These are phyloP conservation scores for Pisolithus thermaeus DNA, from an alignment of 1,284 basidiomycete species.

Conservation along the genomic window DNA sequence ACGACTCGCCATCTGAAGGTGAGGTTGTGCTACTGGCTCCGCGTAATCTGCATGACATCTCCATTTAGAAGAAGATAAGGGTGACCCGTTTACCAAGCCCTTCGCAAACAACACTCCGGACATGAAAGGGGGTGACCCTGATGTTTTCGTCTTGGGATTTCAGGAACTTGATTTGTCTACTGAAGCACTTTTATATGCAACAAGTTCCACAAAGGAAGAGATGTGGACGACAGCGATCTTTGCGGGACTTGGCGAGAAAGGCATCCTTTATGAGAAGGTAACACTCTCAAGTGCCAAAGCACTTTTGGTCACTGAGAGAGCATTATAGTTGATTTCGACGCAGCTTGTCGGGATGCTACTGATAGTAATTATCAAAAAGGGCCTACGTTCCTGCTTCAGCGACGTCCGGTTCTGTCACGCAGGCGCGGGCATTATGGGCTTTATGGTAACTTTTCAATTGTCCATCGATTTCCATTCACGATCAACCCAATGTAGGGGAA, in stretches of 20 bases:
- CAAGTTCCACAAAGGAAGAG: conserved; percentile 56
- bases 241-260: conserved; percentile 65
- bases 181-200: conserved; percentile 64
- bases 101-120: conserved; percentile 10
- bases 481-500: conserved; percentile 48
- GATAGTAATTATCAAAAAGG: conserved; percentile 55
- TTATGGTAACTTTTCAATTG: conserved; percentile 50
- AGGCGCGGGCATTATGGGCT: conserved; percentile 66
- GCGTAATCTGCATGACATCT: not conserved
- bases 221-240: conserved; percentile 61
- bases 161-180: conserved; percentile 74
- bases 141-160: conserved; percentile 65
- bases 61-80: conserved; percentile 8
- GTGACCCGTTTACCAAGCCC: conserved; percentile 6
- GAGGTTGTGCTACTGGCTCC: not conserved
- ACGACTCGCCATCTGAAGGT: conserved; percentile 13
- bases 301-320: not conserved
- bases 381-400: conserved; percentile 43
- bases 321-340: conserved; percentile 54
- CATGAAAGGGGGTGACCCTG: conserved; percentile 39
- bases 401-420: conserved; percentile 46
- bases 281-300: not conserved
- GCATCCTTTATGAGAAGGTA: conserved; percentile 60
- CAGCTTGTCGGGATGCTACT: conserved; percentile 77
- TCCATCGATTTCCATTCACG: conserved; percentile 1